phyloP scores from a whole-genome alignment of 1,139 yeast species.

The Hansenula lynferdii region DNA sequence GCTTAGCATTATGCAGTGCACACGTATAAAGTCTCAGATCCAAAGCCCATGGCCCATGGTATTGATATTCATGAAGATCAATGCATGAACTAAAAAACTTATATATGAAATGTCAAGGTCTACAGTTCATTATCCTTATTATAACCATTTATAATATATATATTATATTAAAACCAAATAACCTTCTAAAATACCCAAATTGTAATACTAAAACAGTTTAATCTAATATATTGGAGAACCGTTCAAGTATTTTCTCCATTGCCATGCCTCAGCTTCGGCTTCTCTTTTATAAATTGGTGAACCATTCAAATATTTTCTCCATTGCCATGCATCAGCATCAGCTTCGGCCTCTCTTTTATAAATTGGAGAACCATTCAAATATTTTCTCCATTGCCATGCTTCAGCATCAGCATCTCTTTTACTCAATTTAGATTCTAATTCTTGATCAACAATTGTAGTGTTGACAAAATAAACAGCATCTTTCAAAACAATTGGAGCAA shows the following conservation, averaged over 20 bases:
- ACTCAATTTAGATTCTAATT: background rate
- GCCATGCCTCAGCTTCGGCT: background rate
- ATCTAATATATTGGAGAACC: background rate
- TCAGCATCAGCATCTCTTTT: slow-evolving; percentile 2
- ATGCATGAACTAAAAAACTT: too few species aligned
- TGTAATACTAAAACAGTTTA: too few species aligned
- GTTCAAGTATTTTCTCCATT: background rate
- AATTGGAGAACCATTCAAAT: background rate
- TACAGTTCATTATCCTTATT: too few species aligned
- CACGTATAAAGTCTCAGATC: too few species aligned
- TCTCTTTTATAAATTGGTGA: background rate
- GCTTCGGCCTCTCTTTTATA: background rate
- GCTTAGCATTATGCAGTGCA: too few species aligned
- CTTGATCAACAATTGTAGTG: slow-evolving; percentile 1
- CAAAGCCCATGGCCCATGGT: too few species aligned
- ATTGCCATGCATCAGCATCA: background rate
- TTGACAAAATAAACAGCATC: slow-evolving; percentile 1
- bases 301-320: background rate
- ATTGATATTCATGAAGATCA: too few species aligned
- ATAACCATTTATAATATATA: too few species aligned
- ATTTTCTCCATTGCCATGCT: background rate
- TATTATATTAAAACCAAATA: too few species aligned
- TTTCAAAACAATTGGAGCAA: slow-evolving; percentile 1
- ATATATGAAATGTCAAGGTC: too few species aligned
- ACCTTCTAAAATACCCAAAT: too few species aligned